Evolutionary conservation across 139 green algal genomes (phyloP).

Genomic region (Axilococcus clingmanii): DNA sequence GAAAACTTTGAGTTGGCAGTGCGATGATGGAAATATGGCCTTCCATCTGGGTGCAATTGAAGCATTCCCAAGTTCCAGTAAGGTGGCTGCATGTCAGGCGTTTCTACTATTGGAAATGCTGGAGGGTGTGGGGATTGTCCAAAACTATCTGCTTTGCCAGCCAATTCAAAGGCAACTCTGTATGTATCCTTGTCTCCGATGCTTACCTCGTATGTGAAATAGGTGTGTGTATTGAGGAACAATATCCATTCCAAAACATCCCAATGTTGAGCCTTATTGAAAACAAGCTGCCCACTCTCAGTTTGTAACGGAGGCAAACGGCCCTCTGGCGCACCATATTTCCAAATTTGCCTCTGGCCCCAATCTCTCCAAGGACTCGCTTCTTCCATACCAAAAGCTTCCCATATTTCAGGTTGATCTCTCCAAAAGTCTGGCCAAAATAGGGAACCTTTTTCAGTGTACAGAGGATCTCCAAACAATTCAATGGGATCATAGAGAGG

Average conservation of each 20-base stretch:
- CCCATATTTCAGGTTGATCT: slow-evolving; percentile 5
- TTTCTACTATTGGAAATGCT: too few species aligned
- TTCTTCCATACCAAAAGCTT: slow-evolving; percentile 12
- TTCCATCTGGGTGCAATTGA: slow-evolving; percentile 1
- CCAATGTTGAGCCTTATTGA: slow-evolving; percentile 1
- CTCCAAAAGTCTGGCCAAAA: slow-evolving; percentile 38
- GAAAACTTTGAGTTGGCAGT: slow-evolving; percentile 2
- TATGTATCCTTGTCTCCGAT: slow-evolving; percentile 33
- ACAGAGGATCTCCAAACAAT: slow-evolving; percentile 19
- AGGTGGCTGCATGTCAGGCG: too few species aligned
- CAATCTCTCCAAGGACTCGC: slow-evolving; percentile 1
- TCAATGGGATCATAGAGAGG: slow-evolving; percentile 12
- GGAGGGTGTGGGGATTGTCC: too few species aligned
- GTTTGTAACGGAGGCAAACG: not conserved
- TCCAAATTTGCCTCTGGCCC: not conserved
- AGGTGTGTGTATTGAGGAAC: slow-evolving; percentile 25
- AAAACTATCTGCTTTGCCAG: slow-evolving; percentile 2
- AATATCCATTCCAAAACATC: slow-evolving; percentile 30
- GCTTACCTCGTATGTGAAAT: slow-evolving; percentile 10
- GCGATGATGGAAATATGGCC: slow-evolving; percentile 1
- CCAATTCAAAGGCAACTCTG: slow-evolving; percentile 23
- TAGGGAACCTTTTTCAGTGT: slow-evolving; percentile 10
- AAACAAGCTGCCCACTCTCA: not conserved
- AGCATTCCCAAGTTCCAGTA: slow-evolving; percentile 3
- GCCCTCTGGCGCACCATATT: not conserved